Base-by-base conservation (phyloP, 805 yeast species). In the Kodamaea lidongshanica region DNA sequence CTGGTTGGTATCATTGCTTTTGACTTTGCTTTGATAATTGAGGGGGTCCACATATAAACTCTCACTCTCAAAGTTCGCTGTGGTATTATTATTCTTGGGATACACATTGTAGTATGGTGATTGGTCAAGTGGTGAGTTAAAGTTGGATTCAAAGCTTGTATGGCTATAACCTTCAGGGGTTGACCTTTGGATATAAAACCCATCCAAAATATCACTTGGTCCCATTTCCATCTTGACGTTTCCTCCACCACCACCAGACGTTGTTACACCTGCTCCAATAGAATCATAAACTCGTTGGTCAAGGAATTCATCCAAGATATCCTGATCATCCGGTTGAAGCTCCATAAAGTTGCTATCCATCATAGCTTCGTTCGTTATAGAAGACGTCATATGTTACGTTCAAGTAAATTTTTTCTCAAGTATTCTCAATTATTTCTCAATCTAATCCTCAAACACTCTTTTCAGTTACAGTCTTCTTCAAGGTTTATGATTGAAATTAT, bases 261-360 rank as follows among this genome's bases (percentile, higher is more conserved):
- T 43, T 5, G 52, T 50, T 6, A 50, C 43, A 26, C 41, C 44
- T 12, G 44, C 39, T 15, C 40, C 42, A 19, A 45, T 23, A 18
- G 50, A 48, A 22, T 70, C 74, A 37, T 67, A 71, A 7, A 71
- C 67, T 32, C 76, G 52, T 39, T 70, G 67, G 44, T 72, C 77
- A 31, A 72, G 53, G 33, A 72, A 72, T 44, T 76, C 81, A 42
- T 72, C 78, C 25, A 76, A 46, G 19, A 75, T 61, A 37, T 75
- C 79, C 13, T 62, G 67, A 20, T 63, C 65, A 11, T 58, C 59
- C 24, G 41, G 35, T 18, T 42, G 41, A 11, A 46, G 37, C 16
- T 37, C 37, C 24, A 50, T 44, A 26, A 42, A 38, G 28, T 40
- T 39, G 26, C 47, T 47, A 34, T 49, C 56, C 32, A 52, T 35